These are phyloP conservation scores for Malus sieversii DNA, from an alignment of 306 rosid species.

Conservation along the genomic window DNA sequence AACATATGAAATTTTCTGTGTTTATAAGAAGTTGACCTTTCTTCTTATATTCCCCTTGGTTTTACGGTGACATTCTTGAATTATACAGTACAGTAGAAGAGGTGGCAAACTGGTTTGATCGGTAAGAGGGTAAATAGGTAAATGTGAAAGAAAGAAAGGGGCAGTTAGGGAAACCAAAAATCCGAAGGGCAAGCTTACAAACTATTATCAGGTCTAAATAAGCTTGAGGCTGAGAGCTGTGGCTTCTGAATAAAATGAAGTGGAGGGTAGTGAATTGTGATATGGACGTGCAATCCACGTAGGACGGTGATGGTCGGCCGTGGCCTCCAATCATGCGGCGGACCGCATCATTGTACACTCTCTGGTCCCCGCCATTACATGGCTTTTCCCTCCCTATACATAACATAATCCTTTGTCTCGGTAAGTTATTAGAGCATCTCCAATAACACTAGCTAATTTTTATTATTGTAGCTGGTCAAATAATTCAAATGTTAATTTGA, in stretches of 20 bases:
- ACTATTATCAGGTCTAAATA: neutral
- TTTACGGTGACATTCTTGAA: neutral
- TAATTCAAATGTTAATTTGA: too few species aligned
- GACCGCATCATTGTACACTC: constrained; percentile 42
- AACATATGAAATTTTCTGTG: neutral
- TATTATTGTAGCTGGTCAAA: too few species aligned
- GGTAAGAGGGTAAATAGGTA: neutral
- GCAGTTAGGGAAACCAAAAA: neutral
- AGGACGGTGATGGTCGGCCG: constrained; percentile 73
- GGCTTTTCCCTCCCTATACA: neutral
- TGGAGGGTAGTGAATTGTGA: constrained; percentile 14
- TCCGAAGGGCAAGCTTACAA: neutral
- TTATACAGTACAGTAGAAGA: neutral
- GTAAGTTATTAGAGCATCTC: neutral
- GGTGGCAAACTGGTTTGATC: neutral
- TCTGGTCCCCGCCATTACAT: constrained; percentile 39
- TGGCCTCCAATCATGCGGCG: constrained; percentile 59
- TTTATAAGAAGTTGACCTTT: neutral
- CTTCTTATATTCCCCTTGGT: neutral
- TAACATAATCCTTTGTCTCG: neutral
- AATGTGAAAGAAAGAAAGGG: neutral
- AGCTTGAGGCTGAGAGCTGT: neutral
- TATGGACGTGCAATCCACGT: constrained; percentile 53
- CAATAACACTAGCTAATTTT: too few species aligned
- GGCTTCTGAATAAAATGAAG: neutral